Conservation (phyloP, 192 early-diverging fungal species). For the Coemansia sp. region DNA sequence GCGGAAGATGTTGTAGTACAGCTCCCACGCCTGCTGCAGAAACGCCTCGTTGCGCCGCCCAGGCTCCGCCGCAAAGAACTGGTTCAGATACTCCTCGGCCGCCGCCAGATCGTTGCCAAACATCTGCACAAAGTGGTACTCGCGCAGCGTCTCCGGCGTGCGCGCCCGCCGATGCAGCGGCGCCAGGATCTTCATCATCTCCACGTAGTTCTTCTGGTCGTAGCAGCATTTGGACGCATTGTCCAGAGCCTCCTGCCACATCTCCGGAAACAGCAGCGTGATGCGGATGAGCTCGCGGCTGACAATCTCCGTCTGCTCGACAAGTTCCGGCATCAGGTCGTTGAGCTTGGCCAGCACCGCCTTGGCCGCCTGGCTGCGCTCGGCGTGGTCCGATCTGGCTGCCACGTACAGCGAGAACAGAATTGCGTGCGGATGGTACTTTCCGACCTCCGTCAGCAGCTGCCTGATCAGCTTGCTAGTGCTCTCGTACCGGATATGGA, state of each 20-base stretch:
- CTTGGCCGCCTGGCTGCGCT: constrained; percentile 69
- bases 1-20: constrained; percentile 78
- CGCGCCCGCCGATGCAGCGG: constrained; percentile 77
- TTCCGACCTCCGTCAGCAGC: constrained; percentile 89
- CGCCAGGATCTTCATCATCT: constrained; percentile 86
- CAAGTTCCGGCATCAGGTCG: constrained; percentile 75
- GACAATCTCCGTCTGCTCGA: constrained; percentile 89
- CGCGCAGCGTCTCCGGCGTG: constrained; percentile 86
- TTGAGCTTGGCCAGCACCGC: constrained; percentile 93
- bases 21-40: constrained; percentile 92
- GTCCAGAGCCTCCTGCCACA: constrained; percentile 95
- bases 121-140: constrained; percentile 91
- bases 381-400: constrained; percentile 80
- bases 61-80: constrained; percentile 59
- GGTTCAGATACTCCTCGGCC: constrained; percentile 84
- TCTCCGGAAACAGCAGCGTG: constrained; percentile 93
- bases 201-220: constrained; percentile 73
- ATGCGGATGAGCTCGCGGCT: constrained; percentile 97
- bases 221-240: constrained; percentile 84
- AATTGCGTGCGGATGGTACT: constrained; percentile 94
- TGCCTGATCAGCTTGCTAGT: constrained; percentile 88
- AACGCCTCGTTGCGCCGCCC: constrained; percentile 75
- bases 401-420: constrained; percentile 96
- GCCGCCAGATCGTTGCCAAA: constrained; percentile 89
- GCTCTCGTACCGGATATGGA: constrained; percentile 79